A percentile compares a stretch with the other conserved stretches of the same genome.
These are phyloP conservation scores for Diaporthe sp. DNA, from an alignment of 2,329 filamentous ascomycete genomes.

Conservation along the genomic window DNA sequence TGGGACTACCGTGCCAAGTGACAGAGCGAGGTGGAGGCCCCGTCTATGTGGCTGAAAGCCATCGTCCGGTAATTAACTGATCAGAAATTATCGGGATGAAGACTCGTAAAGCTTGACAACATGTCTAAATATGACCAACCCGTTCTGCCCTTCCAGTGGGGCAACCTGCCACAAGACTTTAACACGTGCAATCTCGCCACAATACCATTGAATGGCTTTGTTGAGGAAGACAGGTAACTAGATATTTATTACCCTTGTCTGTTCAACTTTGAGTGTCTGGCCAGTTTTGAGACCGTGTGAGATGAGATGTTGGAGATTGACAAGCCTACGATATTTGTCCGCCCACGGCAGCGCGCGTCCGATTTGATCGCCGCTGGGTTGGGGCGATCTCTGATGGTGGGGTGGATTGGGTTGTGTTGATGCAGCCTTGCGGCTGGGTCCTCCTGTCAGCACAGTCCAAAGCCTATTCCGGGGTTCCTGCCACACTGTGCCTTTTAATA, in stretches of 20 bases:
- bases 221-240: not conserved
- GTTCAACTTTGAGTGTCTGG: not conserved
- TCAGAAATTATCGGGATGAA: not conserved
- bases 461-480: not conserved
- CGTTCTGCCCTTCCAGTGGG: not conserved
- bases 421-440: conserved; percentile 27
- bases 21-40: not conserved
- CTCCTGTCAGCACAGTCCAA: conserved; percentile 5
- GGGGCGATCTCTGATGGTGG: conserved; percentile 7
- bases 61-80: conserved; percentile 14
- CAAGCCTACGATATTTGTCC: not conserved
- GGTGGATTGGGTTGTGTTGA: not conserved
- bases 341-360: not conserved
- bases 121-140: not conserved
- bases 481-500: conserved; percentile 8
- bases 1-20: not conserved
- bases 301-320: not conserved
- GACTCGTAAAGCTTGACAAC: not conserved
- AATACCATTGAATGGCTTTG: not conserved
- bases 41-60: conserved; percentile 7
- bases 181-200: not conserved
- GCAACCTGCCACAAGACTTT: not conserved
- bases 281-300: not conserved
- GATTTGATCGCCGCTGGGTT: conserved; percentile 26
- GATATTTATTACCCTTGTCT: not conserved